These are phyloP conservation scores for Emergomyces orientalis DNA, from an alignment of 2,329 filamentous ascomycete species.

Conservation along the genomic window DNA sequence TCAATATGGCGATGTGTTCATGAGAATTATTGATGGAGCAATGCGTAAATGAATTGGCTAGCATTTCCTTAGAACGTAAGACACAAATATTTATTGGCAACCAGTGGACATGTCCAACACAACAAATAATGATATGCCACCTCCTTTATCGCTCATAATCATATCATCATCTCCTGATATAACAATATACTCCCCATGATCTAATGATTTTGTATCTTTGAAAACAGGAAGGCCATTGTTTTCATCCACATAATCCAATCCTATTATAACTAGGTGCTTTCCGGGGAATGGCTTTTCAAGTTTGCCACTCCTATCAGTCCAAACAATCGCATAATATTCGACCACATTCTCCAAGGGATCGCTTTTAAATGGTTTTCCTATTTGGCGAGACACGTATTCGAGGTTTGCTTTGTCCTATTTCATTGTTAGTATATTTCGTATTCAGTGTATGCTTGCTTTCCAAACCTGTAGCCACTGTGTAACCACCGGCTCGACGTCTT, in stretches of 20 bases:
- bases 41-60: background rate
- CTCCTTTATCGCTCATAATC: slow-evolving; percentile 7
- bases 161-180: slow-evolving; percentile 4
- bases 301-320: slow-evolving; percentile 3
- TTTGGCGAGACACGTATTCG: too few relatives aligned
- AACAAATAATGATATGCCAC: slow-evolving; percentile 7
- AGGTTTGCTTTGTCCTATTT: too few relatives aligned
- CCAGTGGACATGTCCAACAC: slow-evolving; percentile 4
- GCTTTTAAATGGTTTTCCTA: too few relatives aligned
- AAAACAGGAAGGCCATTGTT: slow-evolving; percentile 5
- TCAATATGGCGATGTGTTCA: background rate
- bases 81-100: background rate
- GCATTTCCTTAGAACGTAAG: background rate
- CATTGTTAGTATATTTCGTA: too few relatives aligned
- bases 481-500: too few relatives aligned
- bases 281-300: slow-evolving; percentile 4
- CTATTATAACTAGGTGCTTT: slow-evolving; percentile 5
- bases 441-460: too few relatives aligned
- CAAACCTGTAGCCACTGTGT: too few relatives aligned
- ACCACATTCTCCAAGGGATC: slow-evolving; percentile 5
- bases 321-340: slow-evolving; percentile 5
- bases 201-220: slow-evolving; percentile 1
- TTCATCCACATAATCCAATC: slow-evolving; percentile 4
- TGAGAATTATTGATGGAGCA: background rate
- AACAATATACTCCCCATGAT: slow-evolving; percentile 2